phyloP scores from a whole-genome alignment of 139 green algal species.

The Closterium sp. region DNA sequence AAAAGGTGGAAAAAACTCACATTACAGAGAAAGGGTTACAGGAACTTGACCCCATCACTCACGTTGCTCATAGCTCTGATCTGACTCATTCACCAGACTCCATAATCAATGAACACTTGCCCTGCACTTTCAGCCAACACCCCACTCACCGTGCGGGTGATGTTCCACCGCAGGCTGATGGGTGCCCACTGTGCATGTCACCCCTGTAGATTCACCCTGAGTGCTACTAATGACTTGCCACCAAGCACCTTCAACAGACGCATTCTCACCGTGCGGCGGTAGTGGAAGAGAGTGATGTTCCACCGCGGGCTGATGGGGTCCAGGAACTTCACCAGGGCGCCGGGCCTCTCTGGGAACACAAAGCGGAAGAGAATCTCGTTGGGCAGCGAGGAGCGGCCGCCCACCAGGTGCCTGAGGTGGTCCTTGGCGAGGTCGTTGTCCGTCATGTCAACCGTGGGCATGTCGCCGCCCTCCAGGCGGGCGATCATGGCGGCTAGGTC shows the following conservation, averaged over 20 bases:
- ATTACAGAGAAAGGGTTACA: no score
- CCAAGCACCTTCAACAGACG: no score
- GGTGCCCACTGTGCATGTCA: no score
- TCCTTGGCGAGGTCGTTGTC: constrained; percentile 65
- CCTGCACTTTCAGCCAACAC: no score
- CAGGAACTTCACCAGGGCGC: constrained; percentile 84
- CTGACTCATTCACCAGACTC: no score
- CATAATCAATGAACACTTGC: no score
- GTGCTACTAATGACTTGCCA: neutral
- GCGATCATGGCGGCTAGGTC: constrained; percentile 58
- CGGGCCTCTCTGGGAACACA: constrained; percentile 87
- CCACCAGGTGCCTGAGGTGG: constrained; percentile 84
- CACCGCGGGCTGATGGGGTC: constrained; percentile 69
- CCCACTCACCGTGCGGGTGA: no score
- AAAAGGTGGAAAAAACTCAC: no score
- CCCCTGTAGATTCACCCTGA: neutral
- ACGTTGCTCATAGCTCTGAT: no score
- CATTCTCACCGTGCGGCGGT: constrained; percentile 63
- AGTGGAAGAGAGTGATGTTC: constrained; percentile 97
- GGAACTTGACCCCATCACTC: no score
- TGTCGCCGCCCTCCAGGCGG: constrained; percentile 62
- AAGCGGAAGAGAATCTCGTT: constrained; percentile 76
- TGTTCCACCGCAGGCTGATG: neutral
- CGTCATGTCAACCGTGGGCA: constrained; percentile 75
- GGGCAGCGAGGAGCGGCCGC: constrained; percentile 63